These are phyloP conservation scores for Laguncularia racemosa DNA, from an alignment of 345 rosid species.

Conservation along the genomic window DNA sequence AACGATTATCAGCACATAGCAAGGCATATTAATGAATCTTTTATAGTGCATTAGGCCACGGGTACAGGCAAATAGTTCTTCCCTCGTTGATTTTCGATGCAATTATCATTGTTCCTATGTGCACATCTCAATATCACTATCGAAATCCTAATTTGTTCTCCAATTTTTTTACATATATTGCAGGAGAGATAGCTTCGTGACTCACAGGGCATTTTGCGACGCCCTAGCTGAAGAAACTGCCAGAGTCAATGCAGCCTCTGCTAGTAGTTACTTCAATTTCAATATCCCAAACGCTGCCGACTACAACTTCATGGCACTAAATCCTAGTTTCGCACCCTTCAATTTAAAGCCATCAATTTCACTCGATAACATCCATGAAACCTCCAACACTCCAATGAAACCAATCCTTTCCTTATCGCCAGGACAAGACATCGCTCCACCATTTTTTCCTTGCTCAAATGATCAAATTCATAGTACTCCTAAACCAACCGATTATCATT, in stretches of 20 bases:
- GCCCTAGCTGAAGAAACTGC: slow-evolving; percentile 97
- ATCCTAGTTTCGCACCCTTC: slow-evolving; percentile 22
- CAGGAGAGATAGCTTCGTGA: slow-evolving; percentile 93
- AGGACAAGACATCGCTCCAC: slow-evolving; percentile 22
- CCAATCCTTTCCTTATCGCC: not conserved
- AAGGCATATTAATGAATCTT: no score
- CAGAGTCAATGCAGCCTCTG: slow-evolving; percentile 69
- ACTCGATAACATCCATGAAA: slow-evolving; percentile 7
- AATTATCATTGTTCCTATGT: no score
- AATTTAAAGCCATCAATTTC: slow-evolving; percentile 35
- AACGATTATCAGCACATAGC: no score
- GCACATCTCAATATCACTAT: no score
- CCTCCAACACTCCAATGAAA: slow-evolving; percentile 51
- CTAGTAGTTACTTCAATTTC: slow-evolving; percentile 18
- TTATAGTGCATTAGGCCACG: no score
- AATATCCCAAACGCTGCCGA: slow-evolving; percentile 11
- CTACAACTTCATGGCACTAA: slow-evolving; percentile 44
- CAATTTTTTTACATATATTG: not conserved
- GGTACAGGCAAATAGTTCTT: no score
- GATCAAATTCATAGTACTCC: slow-evolving; percentile 22
- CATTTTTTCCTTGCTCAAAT: slow-evolving; percentile 14
- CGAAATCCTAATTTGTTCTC: no score
- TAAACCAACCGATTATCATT: slow-evolving; percentile 6
- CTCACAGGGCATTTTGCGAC: slow-evolving; percentile 97
- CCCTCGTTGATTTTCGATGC: no score